These are phyloP conservation scores for Alternaria triticimaculans DNA, from an alignment of 2,329 filamentous ascomycete genomes.

Conservation along the genomic window DNA sequence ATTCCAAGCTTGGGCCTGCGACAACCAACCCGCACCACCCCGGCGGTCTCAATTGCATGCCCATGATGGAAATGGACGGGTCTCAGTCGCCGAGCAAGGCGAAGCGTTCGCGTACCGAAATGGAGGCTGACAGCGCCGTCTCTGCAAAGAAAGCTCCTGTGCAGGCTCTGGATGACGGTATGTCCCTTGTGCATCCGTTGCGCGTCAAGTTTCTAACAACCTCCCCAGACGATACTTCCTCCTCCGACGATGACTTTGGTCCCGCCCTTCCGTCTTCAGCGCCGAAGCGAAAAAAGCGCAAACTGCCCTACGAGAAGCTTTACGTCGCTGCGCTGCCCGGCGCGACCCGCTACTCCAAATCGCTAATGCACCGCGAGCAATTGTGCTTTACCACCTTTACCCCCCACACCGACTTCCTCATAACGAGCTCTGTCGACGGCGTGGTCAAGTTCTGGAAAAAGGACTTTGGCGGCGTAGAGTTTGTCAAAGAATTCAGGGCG, in stretches of 20 bases:
- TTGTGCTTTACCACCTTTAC: conserved; percentile 87
- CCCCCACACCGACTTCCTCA: conserved; percentile 89
- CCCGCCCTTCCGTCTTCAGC: conserved; percentile 83
- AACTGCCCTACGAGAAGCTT: conserved; percentile 92
- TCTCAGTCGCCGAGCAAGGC: conserved; percentile 33
- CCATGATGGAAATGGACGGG: conserved; percentile 8
- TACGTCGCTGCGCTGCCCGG: conserved; percentile 90
- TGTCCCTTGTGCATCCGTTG: background rate
- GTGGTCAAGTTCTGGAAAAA: conserved; percentile 99
- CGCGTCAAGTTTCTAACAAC: conserved; percentile 13
- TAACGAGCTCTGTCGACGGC: conserved; percentile 93
- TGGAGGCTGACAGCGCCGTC: conserved; percentile 27
- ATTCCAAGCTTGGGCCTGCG: background rate
- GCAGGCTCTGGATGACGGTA: conserved; percentile 23
- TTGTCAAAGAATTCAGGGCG: conserved; percentile 96
- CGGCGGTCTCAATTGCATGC: background rate
- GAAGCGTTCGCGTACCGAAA: conserved; percentile 35
- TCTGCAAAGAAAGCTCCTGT: conserved; percentile 12
- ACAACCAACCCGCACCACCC: conserved; percentile 1
- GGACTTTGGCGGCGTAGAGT: conserved; percentile 85
- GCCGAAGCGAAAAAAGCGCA: conserved; percentile 87
- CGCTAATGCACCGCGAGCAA: conserved; percentile 98
- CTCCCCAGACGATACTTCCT: conserved; percentile 54
- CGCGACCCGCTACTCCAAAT: conserved; percentile 83
- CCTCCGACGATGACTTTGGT: conserved; percentile 86